phyloP scores from a whole-genome alignment of 495 filamentous ascomycete species.

The Aspergillus carlsbadensis region DNA sequence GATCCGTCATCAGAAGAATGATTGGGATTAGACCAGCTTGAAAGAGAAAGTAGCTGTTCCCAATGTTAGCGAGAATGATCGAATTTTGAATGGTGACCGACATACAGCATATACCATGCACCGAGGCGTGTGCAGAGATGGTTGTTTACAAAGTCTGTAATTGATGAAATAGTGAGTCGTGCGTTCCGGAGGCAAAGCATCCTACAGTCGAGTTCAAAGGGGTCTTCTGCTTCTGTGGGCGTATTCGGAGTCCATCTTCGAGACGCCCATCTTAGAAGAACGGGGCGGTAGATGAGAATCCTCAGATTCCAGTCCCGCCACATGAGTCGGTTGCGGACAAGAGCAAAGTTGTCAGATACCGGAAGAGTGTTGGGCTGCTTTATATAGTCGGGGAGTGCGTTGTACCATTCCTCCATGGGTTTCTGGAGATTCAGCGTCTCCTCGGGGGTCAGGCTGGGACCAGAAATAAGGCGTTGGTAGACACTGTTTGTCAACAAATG shows the following conservation, averaged over 20 bases:
- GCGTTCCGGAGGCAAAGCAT: constrained; percentile 45
- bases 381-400: constrained; percentile 44
- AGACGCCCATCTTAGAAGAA: constrained; percentile 50
- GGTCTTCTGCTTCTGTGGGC: constrained; percentile 35
- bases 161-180: constrained; percentile 42
- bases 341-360: constrained; percentile 37
- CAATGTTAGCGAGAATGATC: neutral
- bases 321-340: constrained; percentile 41
- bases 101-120: constrained; percentile 54
- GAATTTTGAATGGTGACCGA: neutral
- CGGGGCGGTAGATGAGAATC: constrained; percentile 52
- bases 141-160: constrained; percentile 43
- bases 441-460: constrained; percentile 45
- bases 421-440: constrained; percentile 46
- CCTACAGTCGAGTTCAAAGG: constrained; percentile 41
- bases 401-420: constrained; percentile 49
- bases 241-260: constrained; percentile 41
- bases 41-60: constrained; percentile 50
- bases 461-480: constrained; percentile 52
- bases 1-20: constrained; percentile 50
- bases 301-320: constrained; percentile 54
- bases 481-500: constrained; percentile 50
- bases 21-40: constrained; percentile 52
- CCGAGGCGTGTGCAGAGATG: constrained; percentile 43
- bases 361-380: constrained; percentile 30